A percentile compares a stretch with the other conserved stretches of the same genome.
phyloP scores from a whole-genome alignment of 23 red algal species.

The Gracilaria vermiculophylla region DNA sequence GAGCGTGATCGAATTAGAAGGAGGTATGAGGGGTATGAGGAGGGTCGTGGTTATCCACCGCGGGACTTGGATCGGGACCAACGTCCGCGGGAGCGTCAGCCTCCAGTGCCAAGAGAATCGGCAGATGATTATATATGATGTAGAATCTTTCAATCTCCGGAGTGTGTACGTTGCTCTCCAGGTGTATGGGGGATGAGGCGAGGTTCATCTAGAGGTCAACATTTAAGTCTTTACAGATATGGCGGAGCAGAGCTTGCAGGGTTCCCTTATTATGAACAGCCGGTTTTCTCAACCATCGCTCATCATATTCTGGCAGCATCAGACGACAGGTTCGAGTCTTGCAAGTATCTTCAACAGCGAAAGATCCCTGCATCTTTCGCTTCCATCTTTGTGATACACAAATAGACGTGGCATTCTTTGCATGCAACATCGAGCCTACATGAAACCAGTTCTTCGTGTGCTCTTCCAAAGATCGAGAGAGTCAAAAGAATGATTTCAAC shows the following conservation, averaged over 20 bases:
- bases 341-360: background rate
- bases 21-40: constrained; percentile 31
- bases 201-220: constrained; percentile 41
- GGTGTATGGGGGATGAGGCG: constrained; percentile 6
- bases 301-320: constrained; percentile 7
- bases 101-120: constrained; percentile 59
- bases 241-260: background rate
- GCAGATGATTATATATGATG: constrained; percentile 58
- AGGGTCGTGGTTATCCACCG: constrained; percentile 25
- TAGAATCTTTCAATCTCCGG: constrained; percentile 3
- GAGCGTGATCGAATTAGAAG: constrained; percentile 48
- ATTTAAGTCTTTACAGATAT: constrained; percentile 22
- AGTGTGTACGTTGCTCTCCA: constrained; percentile 4
- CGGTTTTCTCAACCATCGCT: constrained; percentile 1
- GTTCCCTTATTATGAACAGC: background rate
- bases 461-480: constrained; percentile 27
- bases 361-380: background rate
- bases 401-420: constrained; percentile 18
- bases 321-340: background rate
- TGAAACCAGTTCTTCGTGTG: constrained; percentile 9
- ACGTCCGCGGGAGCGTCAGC: constrained; percentile 38
- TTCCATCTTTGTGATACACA: constrained; percentile 5
- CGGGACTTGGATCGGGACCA: constrained; percentile 38
- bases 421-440: constrained; percentile 8
- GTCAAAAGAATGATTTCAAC: constrained; percentile 15